Base-by-base conservation (phyloP, 2,329 filamentous ascomycete species). In the Paecilomyces variotii region DNA sequence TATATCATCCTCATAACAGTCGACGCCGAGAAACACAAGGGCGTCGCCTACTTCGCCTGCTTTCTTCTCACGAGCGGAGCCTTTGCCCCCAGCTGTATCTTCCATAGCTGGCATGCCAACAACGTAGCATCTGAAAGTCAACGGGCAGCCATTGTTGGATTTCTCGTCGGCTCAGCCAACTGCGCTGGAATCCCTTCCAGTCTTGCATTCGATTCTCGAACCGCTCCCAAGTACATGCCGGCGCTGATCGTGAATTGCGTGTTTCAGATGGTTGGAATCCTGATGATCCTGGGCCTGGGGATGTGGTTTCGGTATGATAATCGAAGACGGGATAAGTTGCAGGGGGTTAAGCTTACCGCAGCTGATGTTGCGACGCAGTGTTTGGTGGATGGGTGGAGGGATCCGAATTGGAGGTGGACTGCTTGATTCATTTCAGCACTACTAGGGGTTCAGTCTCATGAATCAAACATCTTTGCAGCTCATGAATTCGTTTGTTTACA, bases 51-150 rank as follows among this genome's bases (percentile, higher is more conserved):
- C 53, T 60, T 63, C 12, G 61, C 59, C 0, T 62, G 58, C 19
- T 63, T 63, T 49, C 55, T 63, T 0, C 35, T 59, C 10, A 57
- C 60, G 1, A 51, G 55, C 1, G 60, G 61, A 1, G 61, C 57
- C 3, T 61, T 61, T 35, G 57, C 58, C 9, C 57, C 60, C 11
- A 59, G 53, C 1, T 45, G 52, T 10, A 32, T 60, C 32, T 62
- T 62, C n/a, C 58, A 62, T 19, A 62, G 60, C 32, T 62, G 60
- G 60, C 59, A 62, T 35, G 54, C 56, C 12, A 62, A 62, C 7
- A 60, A 61, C 19, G 56, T 60, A 4, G 51, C 59, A 0, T 27
- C 55, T 14, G 60, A 62, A 51, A 56, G 32, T 11, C 53, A 58
- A 24, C 53, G 60, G 24, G 60, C 60, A 4, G 59, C 59, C 4